phyloP scores from a whole-genome alignment of 2,329 filamentous ascomycete genomes.

The Colletotrichum sp. region DNA sequence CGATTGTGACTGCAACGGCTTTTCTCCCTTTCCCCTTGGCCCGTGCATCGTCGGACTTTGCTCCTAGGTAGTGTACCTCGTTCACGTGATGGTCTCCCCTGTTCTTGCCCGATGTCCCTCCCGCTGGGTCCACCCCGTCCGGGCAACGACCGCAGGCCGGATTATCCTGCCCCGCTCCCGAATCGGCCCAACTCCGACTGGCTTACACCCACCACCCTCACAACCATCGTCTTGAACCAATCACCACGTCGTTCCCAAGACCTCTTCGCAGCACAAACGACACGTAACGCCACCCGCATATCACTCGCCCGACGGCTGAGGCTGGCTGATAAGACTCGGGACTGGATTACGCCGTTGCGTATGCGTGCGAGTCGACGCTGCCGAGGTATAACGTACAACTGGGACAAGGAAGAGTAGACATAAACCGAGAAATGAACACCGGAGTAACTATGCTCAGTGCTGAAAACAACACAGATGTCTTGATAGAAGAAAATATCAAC shows the following conservation, averaged over 20 bases:
- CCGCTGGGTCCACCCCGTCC: background rate
- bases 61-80: no score
- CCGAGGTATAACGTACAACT: fast-evolving
- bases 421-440: background rate
- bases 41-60: background rate
- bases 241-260: background rate
- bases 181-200: background rate
- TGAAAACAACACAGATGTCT: background rate
- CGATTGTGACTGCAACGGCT: background rate
- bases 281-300: background rate
- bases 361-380: fast-evolving
- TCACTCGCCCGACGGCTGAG: background rate
- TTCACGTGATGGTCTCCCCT: background rate
- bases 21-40: background rate
- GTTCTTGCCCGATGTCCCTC: background rate
- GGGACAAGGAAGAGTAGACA: no score
- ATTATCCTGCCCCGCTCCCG: background rate
- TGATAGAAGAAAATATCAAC: background rate
- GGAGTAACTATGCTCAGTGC: background rate
- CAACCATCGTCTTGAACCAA: background rate
- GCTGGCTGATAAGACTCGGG: background rate
- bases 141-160: background rate
- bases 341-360: background rate
- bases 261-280: background rate
- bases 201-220: background rate